Base-by-base conservation (phyloP, 768 basidiomycete genomes). In the Panellus pusillus region DNA sequence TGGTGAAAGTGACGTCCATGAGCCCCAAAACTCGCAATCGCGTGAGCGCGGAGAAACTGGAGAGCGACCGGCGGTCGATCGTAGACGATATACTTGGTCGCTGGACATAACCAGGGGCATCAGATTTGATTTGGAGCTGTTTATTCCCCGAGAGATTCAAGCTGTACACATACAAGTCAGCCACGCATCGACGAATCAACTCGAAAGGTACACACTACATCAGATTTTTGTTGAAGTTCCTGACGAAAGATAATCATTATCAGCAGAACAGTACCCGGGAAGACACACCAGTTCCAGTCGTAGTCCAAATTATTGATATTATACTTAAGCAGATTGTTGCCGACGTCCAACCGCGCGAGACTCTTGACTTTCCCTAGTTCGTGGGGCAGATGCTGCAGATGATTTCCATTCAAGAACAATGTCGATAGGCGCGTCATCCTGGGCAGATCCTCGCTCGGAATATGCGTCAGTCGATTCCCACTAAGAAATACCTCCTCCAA, bases 301-400 rank as follows among this genome's bases (percentile, higher is more conserved):
- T 94, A 98, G 67, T 96, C 92, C 88, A 87, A 93, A 65, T 99
- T 99, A 61, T 92, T 90, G 62, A 97, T 93, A 67, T 98, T 99
- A 71, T 98, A 98, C 79, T 90, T 92, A 69, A 99, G 75, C 49
- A 83, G 70, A 68, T 99, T 99, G 68, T 87, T 94, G 6, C 97
- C 95, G 6, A 91, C 95, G 66, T 99, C 97, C 61, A 99, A 76
- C 28, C 89, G 82, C 48, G 78, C 80, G 63, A 99, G 73, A 43
- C 79, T 85, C 65, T 81, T 79, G 53, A 97, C 81, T 66, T 92
- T 91, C 35, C 86, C 87, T 44, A 99, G 68, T 67, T 98, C 97
- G 50, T 90, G 86, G 4, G 97, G 97, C 5, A 98, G 70, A 8
- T 92, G 95, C 71, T 93, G 90, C 32, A 99, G 72, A 68, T 86